These are phyloP conservation scores for Paecilomyces niveus DNA, from an alignment of 2,329 filamentous ascomycete genomes.

Conservation along the genomic window DNA sequence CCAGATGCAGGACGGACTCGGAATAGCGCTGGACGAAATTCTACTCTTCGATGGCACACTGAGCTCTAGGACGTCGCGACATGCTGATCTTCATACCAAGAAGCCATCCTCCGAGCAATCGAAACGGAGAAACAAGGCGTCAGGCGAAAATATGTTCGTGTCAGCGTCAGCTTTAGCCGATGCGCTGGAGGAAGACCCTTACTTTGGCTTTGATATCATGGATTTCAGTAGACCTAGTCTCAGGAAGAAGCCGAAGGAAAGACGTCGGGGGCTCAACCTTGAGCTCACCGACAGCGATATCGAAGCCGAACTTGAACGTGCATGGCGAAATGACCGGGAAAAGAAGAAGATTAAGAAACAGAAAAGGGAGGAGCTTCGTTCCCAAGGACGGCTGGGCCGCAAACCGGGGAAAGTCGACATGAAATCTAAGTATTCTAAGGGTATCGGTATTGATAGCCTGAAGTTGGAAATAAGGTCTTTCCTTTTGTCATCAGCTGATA, in stretches of 20 bases:
- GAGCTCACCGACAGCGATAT: slow-evolving; percentile 62
- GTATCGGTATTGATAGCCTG: slow-evolving; percentile 64
- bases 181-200: slow-evolving; percentile 51
- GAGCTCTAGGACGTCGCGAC: not conserved
- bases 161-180: slow-evolving; percentile 52
- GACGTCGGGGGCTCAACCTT: slow-evolving; percentile 47
- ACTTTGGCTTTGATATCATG: slow-evolving; percentile 75
- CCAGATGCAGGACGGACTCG: not conserved
- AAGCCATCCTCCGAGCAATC: not conserved
- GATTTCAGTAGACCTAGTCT: slow-evolving; percentile 68
- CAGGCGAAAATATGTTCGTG: slow-evolving; percentile 36
- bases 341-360: slow-evolving; percentile 66
- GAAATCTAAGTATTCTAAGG: slow-evolving; percentile 63
- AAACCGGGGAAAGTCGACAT: slow-evolving; percentile 53
- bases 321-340: slow-evolving; percentile 61
- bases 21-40: not conserved
- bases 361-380: slow-evolving; percentile 61
- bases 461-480: slow-evolving; percentile 67
- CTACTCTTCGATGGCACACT: not conserved
- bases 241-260: slow-evolving; percentile 57
- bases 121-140: not conserved
- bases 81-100: not conserved
- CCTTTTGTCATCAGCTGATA: slow-evolving; percentile 55
- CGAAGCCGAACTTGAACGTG: slow-evolving; percentile 50
- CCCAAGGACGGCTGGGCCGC: slow-evolving; percentile 56